phyloP scores from a whole-genome alignment of 768 basidiomycete genomes.

The Kwoniella dendrophila region DNA sequence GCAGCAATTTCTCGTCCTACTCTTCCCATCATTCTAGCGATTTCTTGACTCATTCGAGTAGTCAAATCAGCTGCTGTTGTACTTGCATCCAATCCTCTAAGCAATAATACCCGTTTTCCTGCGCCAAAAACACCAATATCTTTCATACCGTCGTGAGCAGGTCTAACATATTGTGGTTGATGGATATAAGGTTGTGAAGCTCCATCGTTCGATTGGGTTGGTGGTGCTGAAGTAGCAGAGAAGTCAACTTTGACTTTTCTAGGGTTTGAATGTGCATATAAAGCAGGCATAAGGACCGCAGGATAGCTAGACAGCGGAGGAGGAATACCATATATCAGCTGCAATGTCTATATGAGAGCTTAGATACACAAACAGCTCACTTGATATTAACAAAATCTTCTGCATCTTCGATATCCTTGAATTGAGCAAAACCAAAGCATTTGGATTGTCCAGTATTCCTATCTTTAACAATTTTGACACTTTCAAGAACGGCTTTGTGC shows the following conservation, averaged over 20 bases:
- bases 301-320: constrained; percentile 65
- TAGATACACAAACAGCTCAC: constrained; percentile 42
- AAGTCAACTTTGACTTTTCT: constrained; percentile 94
- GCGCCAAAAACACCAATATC: constrained; percentile 77
- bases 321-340: background rate
- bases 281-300: constrained; percentile 87
- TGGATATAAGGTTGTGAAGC: constrained; percentile 8
- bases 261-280: constrained; percentile 78
- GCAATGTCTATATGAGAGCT: no score
- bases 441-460: constrained; percentile 95
- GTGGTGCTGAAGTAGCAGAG: constrained; percentile 61
- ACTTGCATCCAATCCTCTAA: constrained; percentile 85
- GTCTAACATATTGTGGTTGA: constrained; percentile 22
- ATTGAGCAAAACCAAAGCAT: constrained; percentile 96
- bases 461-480: constrained; percentile 86
- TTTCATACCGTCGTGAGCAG: constrained; percentile 80
- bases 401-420: constrained; percentile 80
- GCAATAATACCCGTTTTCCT: constrained; percentile 70
- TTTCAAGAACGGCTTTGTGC: constrained; percentile 54
- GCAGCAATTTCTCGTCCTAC: constrained; percentile 63
- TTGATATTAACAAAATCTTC: constrained; percentile 85
- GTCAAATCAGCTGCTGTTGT: constrained; percentile 86
- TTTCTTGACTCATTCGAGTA: constrained; percentile 77
- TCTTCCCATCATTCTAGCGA: constrained; percentile 59
- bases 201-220: background rate